Percentiles rank a stretch among this genome's conserved stretches.
These are phyloP conservation scores for Sesbania bispinosa DNA, from an alignment of 306 rosid species.

Conservation along the genomic window DNA sequence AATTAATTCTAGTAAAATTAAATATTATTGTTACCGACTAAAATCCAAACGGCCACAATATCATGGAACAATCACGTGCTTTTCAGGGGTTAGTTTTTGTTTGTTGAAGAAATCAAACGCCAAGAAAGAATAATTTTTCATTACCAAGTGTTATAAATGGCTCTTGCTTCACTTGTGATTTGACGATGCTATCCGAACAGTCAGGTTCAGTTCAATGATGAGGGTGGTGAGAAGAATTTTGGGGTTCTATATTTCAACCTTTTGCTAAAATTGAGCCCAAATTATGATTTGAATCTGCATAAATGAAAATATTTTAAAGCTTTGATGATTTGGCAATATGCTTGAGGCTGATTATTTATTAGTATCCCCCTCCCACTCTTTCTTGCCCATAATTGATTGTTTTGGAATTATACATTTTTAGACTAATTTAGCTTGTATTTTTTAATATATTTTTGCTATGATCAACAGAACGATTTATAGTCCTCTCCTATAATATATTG, in stretches of 20 bases:
- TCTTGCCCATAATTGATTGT: constrained; percentile 8
- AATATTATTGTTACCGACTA: no score
- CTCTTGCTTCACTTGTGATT: neutral
- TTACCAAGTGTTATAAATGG: neutral
- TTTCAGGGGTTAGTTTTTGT: neutral
- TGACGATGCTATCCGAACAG: neutral
- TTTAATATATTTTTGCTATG: neutral
- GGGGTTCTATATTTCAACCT: neutral
- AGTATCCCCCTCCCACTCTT: neutral
- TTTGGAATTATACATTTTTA: constrained; percentile 8
- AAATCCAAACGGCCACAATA: no score
- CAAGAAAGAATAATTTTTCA: neutral
- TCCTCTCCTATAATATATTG: constrained; percentile 84
- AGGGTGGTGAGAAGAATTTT: neutral
- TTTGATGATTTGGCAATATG: constrained; percentile 2
- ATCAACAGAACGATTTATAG: constrained; percentile 61
- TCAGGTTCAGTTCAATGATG: neutral
- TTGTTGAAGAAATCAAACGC: neutral
- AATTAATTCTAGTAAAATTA: no score
- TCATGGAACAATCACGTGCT: neutral
- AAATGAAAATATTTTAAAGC: neutral
- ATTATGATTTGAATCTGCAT: neutral
- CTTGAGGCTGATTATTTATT: constrained; percentile 17
- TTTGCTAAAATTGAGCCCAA: neutral
- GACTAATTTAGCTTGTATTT: constrained; percentile 9